Conservation (phyloP, 352 stramenopile genomes). For the Phytophthora agathidicida region DNA sequence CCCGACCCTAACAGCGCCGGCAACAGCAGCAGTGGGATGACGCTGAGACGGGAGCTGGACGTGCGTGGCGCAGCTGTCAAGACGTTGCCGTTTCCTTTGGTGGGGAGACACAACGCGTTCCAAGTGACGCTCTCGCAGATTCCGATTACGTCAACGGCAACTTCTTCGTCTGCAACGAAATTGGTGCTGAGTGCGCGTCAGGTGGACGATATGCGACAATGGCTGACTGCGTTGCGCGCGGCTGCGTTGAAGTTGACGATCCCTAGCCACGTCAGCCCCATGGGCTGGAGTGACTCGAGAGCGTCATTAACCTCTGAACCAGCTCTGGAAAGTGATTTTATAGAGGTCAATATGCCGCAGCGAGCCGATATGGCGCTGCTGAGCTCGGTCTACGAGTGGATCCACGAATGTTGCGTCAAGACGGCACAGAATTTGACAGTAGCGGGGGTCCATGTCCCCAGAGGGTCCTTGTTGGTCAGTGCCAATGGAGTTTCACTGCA, state of each 20-base stretch:
- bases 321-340: slow-evolving; percentile 32
- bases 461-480: slow-evolving; percentile 67
- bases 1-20: background rate
- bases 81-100: slow-evolving; percentile 56
- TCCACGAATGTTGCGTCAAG: slow-evolving; percentile 56
- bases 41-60: slow-evolving; percentile 49
- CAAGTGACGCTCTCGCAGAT: slow-evolving; percentile 44
- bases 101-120: slow-evolving; percentile 58
- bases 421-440: slow-evolving; percentile 48
- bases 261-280: slow-evolving; percentile 6
- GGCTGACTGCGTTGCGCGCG: slow-evolving; percentile 44
- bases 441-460: slow-evolving; percentile 33
- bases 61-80: slow-evolving; percentile 41
- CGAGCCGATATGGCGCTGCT: slow-evolving; percentile 44
- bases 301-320: background rate
- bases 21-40: slow-evolving; percentile 46
- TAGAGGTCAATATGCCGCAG: slow-evolving; percentile 39
- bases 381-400: slow-evolving; percentile 60
- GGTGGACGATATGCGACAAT: slow-evolving; percentile 49
- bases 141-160: background rate
- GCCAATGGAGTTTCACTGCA: slow-evolving; percentile 68
- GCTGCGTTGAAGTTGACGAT: slow-evolving; percentile 22
- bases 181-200: slow-evolving; percentile 59
- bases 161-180: slow-evolving; percentile 9
- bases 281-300: slow-evolving; percentile 17